Evolutionary conservation across 805 yeast genomes (phyloP).

Genomic region (Zygotorulaspora danielsina): DNA sequence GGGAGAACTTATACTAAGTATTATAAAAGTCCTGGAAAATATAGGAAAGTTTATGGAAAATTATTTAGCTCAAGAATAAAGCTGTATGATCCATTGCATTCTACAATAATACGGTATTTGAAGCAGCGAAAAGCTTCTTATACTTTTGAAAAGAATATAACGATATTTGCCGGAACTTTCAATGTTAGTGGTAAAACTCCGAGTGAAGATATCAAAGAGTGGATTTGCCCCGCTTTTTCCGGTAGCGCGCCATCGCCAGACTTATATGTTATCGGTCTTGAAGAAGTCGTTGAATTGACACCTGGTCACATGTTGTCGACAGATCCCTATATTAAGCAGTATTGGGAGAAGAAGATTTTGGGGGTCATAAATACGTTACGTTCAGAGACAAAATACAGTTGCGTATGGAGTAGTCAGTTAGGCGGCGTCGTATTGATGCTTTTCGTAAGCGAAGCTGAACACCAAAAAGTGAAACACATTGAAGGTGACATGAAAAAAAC

Average conservation of each 20-base stretch:
- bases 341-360: conserved; percentile 64
- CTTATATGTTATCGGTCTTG: conserved; percentile 75
- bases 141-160: conserved; percentile 56
- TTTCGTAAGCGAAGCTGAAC: conserved; percentile 54
- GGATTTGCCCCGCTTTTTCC: conserved; percentile 67
- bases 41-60: conserved; percentile 27
- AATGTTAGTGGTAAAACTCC: conserved; percentile 72
- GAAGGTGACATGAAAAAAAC: conserved; percentile 80
- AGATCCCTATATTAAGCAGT: conserved; percentile 55
- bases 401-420: conserved; percentile 71
- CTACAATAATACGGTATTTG: conserved; percentile 68
- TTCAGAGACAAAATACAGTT: conserved; percentile 43
- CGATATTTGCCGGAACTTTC: conserved; percentile 77
- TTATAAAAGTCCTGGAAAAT: conserved; percentile 30
- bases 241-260: conserved; percentile 46
- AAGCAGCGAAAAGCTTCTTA: conserved; percentile 47
- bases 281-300: conserved; percentile 81
- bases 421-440: conserved; percentile 79
- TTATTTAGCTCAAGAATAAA: conserved; percentile 44
- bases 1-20: conserved; percentile 63
- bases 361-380: conserved; percentile 41
- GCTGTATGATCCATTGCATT: conserved; percentile 86
- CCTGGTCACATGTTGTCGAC: conserved; percentile 80
- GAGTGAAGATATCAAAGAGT: conserved; percentile 56
- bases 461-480: conserved; percentile 52